These are phyloP conservation scores for Penicillium argentinense DNA, from an alignment of 495 filamentous ascomycete species.

Conservation along the genomic window DNA sequence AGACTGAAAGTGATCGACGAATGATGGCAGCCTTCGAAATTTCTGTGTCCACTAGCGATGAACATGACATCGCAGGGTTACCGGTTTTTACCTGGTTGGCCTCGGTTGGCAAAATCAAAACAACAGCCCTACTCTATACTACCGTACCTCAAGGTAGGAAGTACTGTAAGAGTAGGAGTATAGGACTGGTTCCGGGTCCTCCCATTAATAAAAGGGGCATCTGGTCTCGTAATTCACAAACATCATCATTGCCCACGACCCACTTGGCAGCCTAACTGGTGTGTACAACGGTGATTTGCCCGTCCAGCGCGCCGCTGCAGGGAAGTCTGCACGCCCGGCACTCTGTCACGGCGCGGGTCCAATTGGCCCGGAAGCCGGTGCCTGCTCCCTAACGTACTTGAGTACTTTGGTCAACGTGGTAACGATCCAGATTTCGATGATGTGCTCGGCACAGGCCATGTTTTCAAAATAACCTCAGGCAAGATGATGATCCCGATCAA, in stretches of 20 bases:
- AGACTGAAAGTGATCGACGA: constrained; percentile 36
- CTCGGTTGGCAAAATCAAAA: not conserved
- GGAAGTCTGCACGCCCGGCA: constrained; percentile 23
- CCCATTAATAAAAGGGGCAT: too few relatives aligned
- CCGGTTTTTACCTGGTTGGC: not conserved
- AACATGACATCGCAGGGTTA: not conserved
- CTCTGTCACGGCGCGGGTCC: constrained; percentile 19
- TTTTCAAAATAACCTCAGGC: too few relatives aligned
- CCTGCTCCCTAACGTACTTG: too few relatives aligned
- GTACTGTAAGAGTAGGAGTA: too few relatives aligned
- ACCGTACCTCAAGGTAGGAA: too few relatives aligned
- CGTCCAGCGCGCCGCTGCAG: constrained; percentile 18
- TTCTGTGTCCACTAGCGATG: not conserved
- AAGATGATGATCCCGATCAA: too few relatives aligned
- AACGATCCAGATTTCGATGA: not conserved
- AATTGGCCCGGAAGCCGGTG: constrained; percentile 14
- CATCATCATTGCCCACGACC: constrained; percentile 23
- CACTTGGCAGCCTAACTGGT: constrained; percentile 28
- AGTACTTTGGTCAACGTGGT: too few relatives aligned
- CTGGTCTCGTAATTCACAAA: constrained; percentile 22
- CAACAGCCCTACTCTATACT: too few relatives aligned
- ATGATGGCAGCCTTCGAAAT: constrained; percentile 19
- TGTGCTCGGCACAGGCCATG: not conserved
- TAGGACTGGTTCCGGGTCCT: too few relatives aligned
- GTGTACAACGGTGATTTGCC: constrained; percentile 45